phyloP scores from a whole-genome alignment of 1,284 basidiomycete species.

The Ceratobasidium sp. region DNA sequence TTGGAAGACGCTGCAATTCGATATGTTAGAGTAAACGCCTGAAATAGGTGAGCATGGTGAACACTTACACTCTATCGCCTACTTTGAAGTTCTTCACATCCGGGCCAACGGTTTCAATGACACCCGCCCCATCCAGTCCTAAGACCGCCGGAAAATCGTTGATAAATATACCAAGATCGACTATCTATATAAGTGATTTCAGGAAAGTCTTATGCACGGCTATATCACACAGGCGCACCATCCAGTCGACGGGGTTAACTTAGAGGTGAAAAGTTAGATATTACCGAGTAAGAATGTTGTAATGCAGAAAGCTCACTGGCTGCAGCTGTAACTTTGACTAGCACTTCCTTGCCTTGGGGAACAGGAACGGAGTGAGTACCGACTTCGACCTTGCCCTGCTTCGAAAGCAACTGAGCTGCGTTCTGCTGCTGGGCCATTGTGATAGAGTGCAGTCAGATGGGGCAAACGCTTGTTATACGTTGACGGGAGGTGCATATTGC shows the following conservation, averaged over 20 bases:
- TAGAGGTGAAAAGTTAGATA: not conserved
- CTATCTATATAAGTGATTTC: conserved; percentile 11
- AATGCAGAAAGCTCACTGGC: not conserved
- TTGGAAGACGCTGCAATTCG: conserved; percentile 16
- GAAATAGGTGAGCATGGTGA: not conserved
- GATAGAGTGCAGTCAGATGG: too few relatives aligned
- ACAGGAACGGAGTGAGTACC: not conserved
- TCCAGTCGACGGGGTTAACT: conserved; percentile 22
- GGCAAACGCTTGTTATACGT: too few relatives aligned
- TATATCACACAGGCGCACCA: not conserved
- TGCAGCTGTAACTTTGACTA: not conserved
- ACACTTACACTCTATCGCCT: conserved; percentile 46
- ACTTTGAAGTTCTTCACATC: conserved; percentile 3
- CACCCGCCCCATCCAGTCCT: conserved; percentile 36
- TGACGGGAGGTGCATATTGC: too few relatives aligned
- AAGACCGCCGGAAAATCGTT: conserved; percentile 28
- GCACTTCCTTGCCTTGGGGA: not conserved
- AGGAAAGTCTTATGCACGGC: not conserved
- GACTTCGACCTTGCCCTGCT: conserved; percentile 14
- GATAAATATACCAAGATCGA: conserved; percentile 16
- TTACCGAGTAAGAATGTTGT: not conserved
- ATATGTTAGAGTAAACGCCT: not conserved
- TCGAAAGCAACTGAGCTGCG: not conserved
- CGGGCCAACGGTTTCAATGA: conserved; percentile 9
- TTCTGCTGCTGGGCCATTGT: conserved; percentile 40